These are phyloP conservation scores for Vaccinium myrtillus DNA, from an alignment of 148 eudicot species.

Conservation along the genomic window DNA sequence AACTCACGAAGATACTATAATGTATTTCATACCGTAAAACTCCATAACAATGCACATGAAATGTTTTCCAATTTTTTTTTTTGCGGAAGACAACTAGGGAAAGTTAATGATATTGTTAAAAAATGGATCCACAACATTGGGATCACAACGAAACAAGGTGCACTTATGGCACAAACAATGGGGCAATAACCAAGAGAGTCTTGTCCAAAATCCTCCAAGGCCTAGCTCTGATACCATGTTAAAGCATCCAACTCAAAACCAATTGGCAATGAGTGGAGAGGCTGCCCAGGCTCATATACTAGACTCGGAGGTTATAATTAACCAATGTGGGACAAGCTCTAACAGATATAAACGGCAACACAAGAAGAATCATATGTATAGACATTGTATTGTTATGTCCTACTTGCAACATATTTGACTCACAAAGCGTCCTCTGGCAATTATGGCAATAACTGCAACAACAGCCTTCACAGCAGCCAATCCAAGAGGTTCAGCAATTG, in stretches of 20 bases:
- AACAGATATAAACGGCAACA: constrained; percentile 1
- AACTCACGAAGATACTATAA: background rate
- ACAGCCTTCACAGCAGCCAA: constrained; percentile 95
- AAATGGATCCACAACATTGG: too few species aligned
- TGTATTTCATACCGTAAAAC: background rate
- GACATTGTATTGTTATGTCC: background rate
- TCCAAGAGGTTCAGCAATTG: constrained; percentile 98
- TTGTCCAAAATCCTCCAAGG: too few species aligned
- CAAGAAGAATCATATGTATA: background rate
- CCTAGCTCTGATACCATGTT: too few species aligned
- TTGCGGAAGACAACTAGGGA: background rate
- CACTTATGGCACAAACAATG: too few species aligned
- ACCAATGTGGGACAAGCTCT: too few species aligned
- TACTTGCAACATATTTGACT: constrained; percentile 21
- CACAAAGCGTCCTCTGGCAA: constrained; percentile 99
- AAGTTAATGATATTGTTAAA: background rate
- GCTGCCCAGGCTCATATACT: too few species aligned
- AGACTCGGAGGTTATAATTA: too few species aligned
- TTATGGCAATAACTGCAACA: constrained; percentile 90
- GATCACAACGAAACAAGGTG: too few species aligned
- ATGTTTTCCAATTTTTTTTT: background rate
- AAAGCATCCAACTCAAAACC: too few species aligned
- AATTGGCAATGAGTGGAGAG: too few species aligned
- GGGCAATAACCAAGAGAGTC: too few species aligned
- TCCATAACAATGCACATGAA: background rate